Evolutionary conservation across 2,329 filamentous ascomycete genomes (phyloP).

Genomic region (Diaporthe vexans): DNA sequence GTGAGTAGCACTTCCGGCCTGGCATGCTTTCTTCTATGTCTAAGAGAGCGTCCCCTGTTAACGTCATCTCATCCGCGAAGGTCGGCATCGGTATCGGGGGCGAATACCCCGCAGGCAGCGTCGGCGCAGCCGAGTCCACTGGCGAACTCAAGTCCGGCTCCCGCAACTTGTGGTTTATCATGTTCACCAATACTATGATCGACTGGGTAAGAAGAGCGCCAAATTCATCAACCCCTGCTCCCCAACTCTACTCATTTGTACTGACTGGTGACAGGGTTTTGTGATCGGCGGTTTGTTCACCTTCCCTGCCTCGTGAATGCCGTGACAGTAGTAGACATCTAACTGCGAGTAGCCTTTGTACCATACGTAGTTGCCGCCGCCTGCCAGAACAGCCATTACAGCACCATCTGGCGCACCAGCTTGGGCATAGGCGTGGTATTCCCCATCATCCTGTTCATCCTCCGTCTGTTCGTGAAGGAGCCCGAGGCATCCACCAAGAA

Average conservation of each 20-base stretch:
- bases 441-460: constrained; percentile 77
- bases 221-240: not conserved
- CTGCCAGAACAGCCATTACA: constrained; percentile 72
- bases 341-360: constrained; percentile 32
- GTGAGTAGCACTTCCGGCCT: constrained; percentile 42
- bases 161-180: constrained; percentile 91
- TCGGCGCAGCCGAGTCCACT: constrained; percentile 86
- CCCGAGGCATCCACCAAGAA: constrained; percentile 82
- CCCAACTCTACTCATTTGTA: not conserved
- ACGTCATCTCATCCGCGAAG: constrained; percentile 46
- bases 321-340: not conserved
- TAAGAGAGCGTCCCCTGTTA: not conserved
- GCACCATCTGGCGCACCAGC: constrained; percentile 85
- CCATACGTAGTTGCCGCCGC: constrained; percentile 66
- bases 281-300: constrained; percentile 72
- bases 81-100: constrained; percentile 82
- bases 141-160: constrained; percentile 85
- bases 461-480: constrained; percentile 82
- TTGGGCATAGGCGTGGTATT: constrained; percentile 86
- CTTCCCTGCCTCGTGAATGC: constrained; percentile 55
- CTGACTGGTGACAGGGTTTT: constrained; percentile 67
- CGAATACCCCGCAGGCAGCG: constrained; percentile 85
- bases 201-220: constrained; percentile 61
- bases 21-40: not conserved
- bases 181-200: constrained; percentile 92